Conservation (phyloP, 768 basidiomycete genomes). For the Grammothele lineata region DNA sequence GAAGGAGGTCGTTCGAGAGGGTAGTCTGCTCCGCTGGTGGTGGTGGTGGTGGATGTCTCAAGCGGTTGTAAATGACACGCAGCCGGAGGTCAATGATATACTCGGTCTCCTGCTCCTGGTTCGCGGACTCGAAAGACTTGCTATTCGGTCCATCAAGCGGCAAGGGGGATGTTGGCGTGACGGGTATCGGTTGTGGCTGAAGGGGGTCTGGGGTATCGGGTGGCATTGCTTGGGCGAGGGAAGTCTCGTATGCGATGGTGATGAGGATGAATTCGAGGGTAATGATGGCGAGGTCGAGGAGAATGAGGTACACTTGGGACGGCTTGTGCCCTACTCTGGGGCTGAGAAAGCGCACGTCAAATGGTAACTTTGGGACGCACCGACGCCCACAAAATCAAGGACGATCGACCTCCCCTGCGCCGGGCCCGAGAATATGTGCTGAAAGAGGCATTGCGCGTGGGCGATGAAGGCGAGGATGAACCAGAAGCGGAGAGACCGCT, state of each 20-base stretch:
- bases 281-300: conserved; percentile 65
- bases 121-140: conserved; percentile 11
- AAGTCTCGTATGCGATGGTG: conserved; percentile 65
- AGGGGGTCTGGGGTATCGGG: conserved; percentile 40
- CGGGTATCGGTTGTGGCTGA: conserved; percentile 24
- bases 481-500: conserved; percentile 66
- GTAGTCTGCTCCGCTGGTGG: conserved; percentile 12
- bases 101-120: conserved; percentile 26
- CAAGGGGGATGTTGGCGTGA: conserved; percentile 23
- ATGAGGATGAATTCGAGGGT: conserved; percentile 62
- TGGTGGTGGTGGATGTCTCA: conserved; percentile 51
- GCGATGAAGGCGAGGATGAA: conserved; percentile 52
- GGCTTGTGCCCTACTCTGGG: conserved; percentile 29
- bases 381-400: conserved; percentile 76
- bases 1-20: conserved; percentile 13
- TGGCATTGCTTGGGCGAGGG: conserved; percentile 36
- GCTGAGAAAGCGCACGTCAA: neutral
- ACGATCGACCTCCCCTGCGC: conserved; percentile 58
- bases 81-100: conserved; percentile 66
- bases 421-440: conserved; percentile 49
- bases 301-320: conserved; percentile 61
- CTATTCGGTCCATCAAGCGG: conserved; percentile 5
- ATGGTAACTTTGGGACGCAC: conserved; percentile 36
- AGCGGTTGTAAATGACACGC: conserved; percentile 46
- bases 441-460: conserved; percentile 59